These are phyloP conservation scores for Isoetes taiwanensis DNA, from an alignment of 75 land plant species.

Conservation along the genomic window DNA sequence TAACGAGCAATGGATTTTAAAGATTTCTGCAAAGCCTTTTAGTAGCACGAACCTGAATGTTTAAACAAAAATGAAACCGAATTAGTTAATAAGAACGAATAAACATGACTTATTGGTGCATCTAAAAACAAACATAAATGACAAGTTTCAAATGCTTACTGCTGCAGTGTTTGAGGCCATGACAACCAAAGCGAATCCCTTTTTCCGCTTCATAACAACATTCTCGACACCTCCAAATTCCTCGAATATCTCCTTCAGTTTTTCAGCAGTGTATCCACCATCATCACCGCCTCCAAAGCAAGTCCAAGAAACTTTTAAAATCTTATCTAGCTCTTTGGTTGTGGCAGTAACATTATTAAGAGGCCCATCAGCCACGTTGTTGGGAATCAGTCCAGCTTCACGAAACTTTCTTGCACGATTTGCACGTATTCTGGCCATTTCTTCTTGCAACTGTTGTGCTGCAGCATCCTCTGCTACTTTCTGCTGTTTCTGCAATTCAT, in stretches of 20 bases:
- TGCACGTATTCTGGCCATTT: slow-evolving; percentile 58
- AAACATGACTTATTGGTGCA: too few species aligned
- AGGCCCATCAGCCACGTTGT: not conserved
- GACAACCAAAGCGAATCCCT: slow-evolving; percentile 65
- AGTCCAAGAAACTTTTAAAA: slow-evolving; percentile 72
- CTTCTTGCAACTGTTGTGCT: slow-evolving; percentile 40
- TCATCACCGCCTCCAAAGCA: slow-evolving; percentile 22
- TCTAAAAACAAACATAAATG: not conserved
- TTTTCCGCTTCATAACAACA: slow-evolving; percentile 52
- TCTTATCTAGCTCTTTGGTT: slow-evolving; percentile 19
- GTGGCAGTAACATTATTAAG: not conserved
- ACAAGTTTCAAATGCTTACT: slow-evolving; percentile 41
- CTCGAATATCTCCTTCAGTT: slow-evolving; percentile 48
- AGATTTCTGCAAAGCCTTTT: slow-evolving; percentile 37
- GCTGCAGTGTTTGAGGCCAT: slow-evolving; percentile 55
- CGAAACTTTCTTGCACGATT: slow-evolving; percentile 26
- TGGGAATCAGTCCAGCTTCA: not conserved
- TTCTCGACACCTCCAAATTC: slow-evolving; percentile 77
- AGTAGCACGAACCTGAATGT: slow-evolving; percentile 51
- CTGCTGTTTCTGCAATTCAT: slow-evolving; percentile 16
- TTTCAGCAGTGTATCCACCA: slow-evolving; percentile 43
- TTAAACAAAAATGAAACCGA: too few species aligned
- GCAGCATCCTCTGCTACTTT: slow-evolving; percentile 50
- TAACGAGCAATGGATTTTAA: slow-evolving; percentile 65
- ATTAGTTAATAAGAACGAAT: too few species aligned